Evolutionary conservation across 2,329 filamentous ascomycete genomes (phyloP), one percentile per base, ranked within the genome.

Genomic region (Neonectria ditissima): DNA sequence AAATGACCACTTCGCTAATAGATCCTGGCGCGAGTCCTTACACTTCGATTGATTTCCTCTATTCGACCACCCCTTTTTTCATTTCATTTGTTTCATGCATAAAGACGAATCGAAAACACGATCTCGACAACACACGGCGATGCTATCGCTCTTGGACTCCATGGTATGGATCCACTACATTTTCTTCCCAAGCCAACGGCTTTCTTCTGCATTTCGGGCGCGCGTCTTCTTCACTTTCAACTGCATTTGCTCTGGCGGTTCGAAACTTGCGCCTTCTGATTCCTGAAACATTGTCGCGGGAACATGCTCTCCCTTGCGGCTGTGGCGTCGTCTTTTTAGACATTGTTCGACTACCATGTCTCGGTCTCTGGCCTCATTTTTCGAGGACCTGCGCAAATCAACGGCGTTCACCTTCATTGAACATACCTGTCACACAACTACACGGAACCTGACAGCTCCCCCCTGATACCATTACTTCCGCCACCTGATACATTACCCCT

Each of bases 1-100:
- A 63, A 70, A 74, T 68, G 72, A 74, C 66, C 62, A 56, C 62
- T 71, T 68, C 68, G 68, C 69, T 71, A 63, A 70, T 75, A 73
- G 69, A 73, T 63, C 65, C 52, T 64, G 65, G 66, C 69, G 59
- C 69, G 69, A 68, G 65, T 73, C 65, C 57, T 63, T 60, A 64
- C 69, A 66, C 62, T 63, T 58, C 69, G 62, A 67, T 28, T 61
- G 39, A 57, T 65, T 65, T 67, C 58, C 56, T 48, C 24, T 68
- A 56, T 56, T 66, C 41, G 20, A 56, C 34, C 54, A 55, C 34
- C 56, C 44, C 20, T 54, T 59, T 58, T 62, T 64, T 65, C 26
- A 60, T 55, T 51, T 41, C 68, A 57, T 65, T 69, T 66, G 53
- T 62, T 69, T 72, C 45, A 68, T 65, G 69, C 68, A 72, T 70